Evolutionary conservation across 1,139 yeast species (phyloP).

Genomic region (Kluyveromyces sp.): DNA sequence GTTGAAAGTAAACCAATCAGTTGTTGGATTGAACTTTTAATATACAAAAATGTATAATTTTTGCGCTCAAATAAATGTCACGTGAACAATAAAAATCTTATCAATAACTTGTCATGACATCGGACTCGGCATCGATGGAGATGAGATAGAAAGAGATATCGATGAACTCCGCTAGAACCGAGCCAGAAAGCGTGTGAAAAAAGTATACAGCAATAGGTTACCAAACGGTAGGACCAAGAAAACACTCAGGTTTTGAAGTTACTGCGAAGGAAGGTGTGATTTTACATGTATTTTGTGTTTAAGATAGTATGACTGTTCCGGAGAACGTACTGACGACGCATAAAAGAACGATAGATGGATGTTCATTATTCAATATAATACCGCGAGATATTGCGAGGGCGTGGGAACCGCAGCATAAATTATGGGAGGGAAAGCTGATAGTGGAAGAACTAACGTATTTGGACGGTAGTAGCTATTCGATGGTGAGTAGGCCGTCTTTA

Average conservation of each 20-base stretch:
- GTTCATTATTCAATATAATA: conserved; percentile 12
- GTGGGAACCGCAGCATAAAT: conserved; percentile 6
- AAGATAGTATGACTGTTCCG: background rate
- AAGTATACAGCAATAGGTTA: too few relatives aligned
- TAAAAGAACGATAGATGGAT: conserved; percentile 2
- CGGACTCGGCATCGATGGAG: too few relatives aligned
- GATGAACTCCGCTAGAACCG: too few relatives aligned
- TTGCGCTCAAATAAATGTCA: too few relatives aligned
- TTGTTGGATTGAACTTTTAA: too few relatives aligned
- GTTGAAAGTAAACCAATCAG: too few relatives aligned
- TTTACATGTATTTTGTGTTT: background rate
- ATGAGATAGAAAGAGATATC: too few relatives aligned
- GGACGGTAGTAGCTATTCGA: conserved; percentile 11
- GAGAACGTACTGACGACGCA: conserved; percentile 4
- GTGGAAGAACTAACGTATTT: conserved; percentile 13
- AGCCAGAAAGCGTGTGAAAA: too few relatives aligned
- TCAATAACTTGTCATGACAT: too few relatives aligned
- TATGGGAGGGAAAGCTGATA: conserved; percentile 11
- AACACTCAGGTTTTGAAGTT: background rate
- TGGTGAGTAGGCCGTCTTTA: conserved; percentile 11
- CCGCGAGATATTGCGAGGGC: conserved; percentile 11
- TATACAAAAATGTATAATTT: too few relatives aligned
- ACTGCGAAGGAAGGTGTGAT: background rate
- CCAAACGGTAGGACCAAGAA: too few relatives aligned
- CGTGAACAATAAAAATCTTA: too few relatives aligned